phyloP scores from a whole-genome alignment of 2,329 filamentous ascomycete genomes.

The Penicillium glabrum region DNA sequence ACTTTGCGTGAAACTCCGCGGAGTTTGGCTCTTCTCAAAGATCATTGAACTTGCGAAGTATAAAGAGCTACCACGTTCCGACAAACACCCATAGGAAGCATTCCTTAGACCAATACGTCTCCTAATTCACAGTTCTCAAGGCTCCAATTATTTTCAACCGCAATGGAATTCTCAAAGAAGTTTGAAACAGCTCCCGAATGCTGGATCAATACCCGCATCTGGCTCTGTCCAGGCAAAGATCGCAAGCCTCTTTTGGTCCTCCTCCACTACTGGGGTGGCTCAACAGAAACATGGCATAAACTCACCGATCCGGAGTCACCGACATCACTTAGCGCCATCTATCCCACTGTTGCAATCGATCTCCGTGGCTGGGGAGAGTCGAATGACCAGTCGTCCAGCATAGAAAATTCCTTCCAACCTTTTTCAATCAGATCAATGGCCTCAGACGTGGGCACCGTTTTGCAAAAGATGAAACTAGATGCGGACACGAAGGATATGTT shows the following conservation, averaged over 20 bases:
- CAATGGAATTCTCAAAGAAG: background rate
- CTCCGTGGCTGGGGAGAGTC: slow-evolving; percentile 41
- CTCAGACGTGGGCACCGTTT: slow-evolving; percentile 11
- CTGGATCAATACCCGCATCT: background rate
- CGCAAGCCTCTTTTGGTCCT: slow-evolving; percentile 30
- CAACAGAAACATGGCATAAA: slow-evolving; percentile 32
- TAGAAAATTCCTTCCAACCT: background rate
- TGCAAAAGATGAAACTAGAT: slow-evolving; percentile 13
- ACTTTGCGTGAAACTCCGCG: background rate
- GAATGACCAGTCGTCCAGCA: slow-evolving; percentile 12
- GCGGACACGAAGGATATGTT: slow-evolving; percentile 23
- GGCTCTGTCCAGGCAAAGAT: background rate
- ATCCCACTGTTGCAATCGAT: slow-evolving; percentile 31
- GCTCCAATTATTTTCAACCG: background rate
- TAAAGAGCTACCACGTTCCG: too few relatives aligned
- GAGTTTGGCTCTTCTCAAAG: background rate
- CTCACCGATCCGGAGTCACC: slow-evolving; percentile 21
- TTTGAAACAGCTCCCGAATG: background rate
- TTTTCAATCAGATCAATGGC: slow-evolving; percentile 29
- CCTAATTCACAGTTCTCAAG: too few relatives aligned
- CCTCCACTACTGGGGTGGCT: slow-evolving; percentile 43
- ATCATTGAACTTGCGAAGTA: too few relatives aligned
- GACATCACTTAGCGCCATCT: slow-evolving; percentile 12
- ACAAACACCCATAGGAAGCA: too few relatives aligned
- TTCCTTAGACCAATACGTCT: too few relatives aligned